Conservation (phyloP, 73 alveolate genomes). For the Paraurostyla sp. region DNA sequence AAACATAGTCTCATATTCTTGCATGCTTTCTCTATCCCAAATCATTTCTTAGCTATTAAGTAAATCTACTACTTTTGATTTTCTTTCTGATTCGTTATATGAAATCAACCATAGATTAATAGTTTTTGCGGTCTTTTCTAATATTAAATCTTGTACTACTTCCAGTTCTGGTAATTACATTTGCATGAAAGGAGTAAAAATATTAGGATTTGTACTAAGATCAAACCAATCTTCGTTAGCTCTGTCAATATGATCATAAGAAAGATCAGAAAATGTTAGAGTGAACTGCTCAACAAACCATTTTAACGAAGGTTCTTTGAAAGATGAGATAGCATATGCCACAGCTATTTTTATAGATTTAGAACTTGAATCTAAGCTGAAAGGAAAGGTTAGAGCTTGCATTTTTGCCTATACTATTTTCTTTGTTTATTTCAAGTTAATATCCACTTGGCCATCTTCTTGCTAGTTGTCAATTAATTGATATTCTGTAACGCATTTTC, state of each 20-base stretch:
- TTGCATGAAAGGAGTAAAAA: neutral
- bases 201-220: neutral
- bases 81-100: neutral
- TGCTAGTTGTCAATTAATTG: neutral
- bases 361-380: neutral
- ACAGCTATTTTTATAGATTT: constrained; percentile 17
- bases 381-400: neutral
- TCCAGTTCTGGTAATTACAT: neutral
- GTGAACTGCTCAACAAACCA: constrained; percentile 33
- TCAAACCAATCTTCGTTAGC: constrained; percentile 7
- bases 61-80: neutral
- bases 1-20: neutral
- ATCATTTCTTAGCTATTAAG: neutral
- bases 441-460: neutral
- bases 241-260: constrained; percentile 9
- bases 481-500: neutral
- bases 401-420: constrained; percentile 5
- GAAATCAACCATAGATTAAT: neutral
- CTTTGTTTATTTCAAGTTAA: neutral
- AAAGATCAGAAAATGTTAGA: neutral
- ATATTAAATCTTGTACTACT: neutral
- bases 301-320: neutral
- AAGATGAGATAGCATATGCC: neutral
- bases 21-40: neutral
- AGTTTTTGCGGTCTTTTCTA: neutral